Conservation (phyloP, 805 yeast species). For the Komagataella ulmi region DNA sequence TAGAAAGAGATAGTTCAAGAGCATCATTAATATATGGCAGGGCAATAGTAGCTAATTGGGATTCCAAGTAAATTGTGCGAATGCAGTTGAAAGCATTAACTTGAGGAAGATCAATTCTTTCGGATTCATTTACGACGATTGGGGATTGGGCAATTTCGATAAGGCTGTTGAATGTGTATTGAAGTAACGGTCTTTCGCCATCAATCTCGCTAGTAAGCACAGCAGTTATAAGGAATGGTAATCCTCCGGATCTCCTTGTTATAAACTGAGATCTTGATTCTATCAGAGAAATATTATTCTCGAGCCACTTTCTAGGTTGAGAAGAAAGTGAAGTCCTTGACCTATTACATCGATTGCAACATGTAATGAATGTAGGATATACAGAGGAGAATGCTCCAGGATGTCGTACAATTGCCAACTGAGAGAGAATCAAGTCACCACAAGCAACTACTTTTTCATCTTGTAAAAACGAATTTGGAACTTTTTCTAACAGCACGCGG, state of each 20-base stretch:
- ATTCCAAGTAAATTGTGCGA: slow-evolving; percentile 59
- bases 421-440: slow-evolving; percentile 49
- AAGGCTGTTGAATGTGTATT: slow-evolving; percentile 36
- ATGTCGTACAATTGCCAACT: slow-evolving; percentile 66
- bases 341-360: slow-evolving; percentile 42
- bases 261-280: slow-evolving; percentile 51
- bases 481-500: slow-evolving; percentile 24
- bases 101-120: slow-evolving; percentile 69
- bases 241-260: slow-evolving; percentile 86
- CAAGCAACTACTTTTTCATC: slow-evolving; percentile 16
- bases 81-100: slow-evolving; percentile 90
- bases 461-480: slow-evolving; percentile 13
- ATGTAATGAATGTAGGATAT: slow-evolving; percentile 62
- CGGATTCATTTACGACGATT: slow-evolving; percentile 26
- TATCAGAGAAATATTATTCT: slow-evolving; percentile 36
- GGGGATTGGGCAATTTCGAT: slow-evolving; percentile 41
- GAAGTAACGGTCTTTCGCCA: slow-evolving; percentile 22
- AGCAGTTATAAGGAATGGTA: slow-evolving; percentile 71
- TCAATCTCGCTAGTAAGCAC: slow-evolving; percentile 40
- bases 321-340: slow-evolving; percentile 14
- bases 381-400: slow-evolving; percentile 89
- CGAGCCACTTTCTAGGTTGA: slow-evolving; percentile 45
- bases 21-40: slow-evolving; percentile 40
- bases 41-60: slow-evolving; percentile 43
- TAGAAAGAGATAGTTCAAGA: slow-evolving; percentile 42